Evolutionary conservation across 108 stramenopile species (phyloP).

Genomic region (Bacterosira constricta): DNA sequence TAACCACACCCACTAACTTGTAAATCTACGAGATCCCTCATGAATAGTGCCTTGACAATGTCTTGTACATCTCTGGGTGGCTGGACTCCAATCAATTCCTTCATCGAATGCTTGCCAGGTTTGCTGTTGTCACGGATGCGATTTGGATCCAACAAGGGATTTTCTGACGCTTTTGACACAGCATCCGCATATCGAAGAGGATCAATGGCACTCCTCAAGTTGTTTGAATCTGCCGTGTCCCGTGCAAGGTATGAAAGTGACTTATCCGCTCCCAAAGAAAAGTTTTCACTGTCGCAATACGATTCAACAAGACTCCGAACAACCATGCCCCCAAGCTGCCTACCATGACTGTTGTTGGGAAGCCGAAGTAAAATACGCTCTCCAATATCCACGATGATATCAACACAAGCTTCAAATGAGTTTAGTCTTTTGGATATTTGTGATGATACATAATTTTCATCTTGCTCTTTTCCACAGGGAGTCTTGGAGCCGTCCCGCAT

Average conservation of each 20-base stretch:
- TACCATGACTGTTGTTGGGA: conserved; percentile 25
- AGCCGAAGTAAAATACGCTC: conserved; percentile 42
- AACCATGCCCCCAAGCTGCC: conserved; percentile 35
- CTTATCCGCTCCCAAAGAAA: neutral
- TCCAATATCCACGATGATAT: conserved; percentile 55
- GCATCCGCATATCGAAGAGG: conserved; percentile 51
- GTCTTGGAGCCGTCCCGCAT: neutral
- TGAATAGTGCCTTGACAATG: conserved; percentile 47
- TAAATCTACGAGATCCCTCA: conserved; percentile 58
- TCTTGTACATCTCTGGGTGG: conserved; percentile 48
- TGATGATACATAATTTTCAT: neutral
- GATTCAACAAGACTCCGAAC: conserved; percentile 38
- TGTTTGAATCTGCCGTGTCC: neutral
- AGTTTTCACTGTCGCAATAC: conserved; percentile 15
- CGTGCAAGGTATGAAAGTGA: conserved; percentile 23
- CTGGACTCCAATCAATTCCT: conserved; percentile 19
- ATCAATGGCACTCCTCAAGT: conserved; percentile 26
- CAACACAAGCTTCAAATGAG: conserved; percentile 42
- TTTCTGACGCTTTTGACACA: conserved; percentile 19
- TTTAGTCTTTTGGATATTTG: neutral
- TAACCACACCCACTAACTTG: conserved; percentile 51
- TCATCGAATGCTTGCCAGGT: neutral
- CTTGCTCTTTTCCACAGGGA: neutral
- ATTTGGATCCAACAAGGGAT: conserved; percentile 13
- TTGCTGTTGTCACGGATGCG: neutral